Evolutionary conservation across 768 basidiomycete genomes (phyloP).

Genomic region (Boletus reticulatus): DNA sequence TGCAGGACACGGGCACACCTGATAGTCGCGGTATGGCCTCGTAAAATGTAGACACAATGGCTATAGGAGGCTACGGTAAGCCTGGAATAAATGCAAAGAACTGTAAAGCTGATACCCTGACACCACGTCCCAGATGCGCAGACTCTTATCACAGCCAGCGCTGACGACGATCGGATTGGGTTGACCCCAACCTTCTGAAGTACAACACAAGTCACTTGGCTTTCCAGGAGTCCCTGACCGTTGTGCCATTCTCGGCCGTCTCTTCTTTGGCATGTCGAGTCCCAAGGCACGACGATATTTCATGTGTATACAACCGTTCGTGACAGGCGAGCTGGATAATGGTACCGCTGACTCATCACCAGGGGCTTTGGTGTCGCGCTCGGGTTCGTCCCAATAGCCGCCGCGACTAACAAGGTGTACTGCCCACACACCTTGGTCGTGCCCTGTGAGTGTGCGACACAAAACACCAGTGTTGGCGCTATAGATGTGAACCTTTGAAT

Average conservation of each 20-base stretch:
- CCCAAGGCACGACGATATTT: constrained; percentile 52
- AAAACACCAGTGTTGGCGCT: constrained; percentile 75
- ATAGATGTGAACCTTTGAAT: constrained; percentile 82
- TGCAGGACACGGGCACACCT: constrained; percentile 88
- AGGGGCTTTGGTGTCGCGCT: constrained; percentile 1
- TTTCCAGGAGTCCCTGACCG: constrained; percentile 26
- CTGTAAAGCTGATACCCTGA: constrained; percentile 58
- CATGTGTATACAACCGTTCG: constrained; percentile 26
- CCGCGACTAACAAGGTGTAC: constrained; percentile 74
- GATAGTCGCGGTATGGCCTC: constrained; percentile 88
- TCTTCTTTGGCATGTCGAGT: constrained; percentile 30
- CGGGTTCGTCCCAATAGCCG: constrained; percentile 39
- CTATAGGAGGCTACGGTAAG: constrained; percentile 25
- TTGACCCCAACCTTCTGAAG: constrained; percentile 89
- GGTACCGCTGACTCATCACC: constrained; percentile 5
- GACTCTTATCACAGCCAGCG: constrained; percentile 88
- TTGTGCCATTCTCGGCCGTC: constrained; percentile 21
- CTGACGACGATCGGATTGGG: constrained; percentile 80
- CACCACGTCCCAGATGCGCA: constrained; percentile 90
- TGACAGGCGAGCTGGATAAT: neutral
- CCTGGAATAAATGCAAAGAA: neutral
- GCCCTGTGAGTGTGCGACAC: constrained; percentile 75
- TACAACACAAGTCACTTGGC: constrained; percentile 55
- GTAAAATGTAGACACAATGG: constrained; percentile 73
- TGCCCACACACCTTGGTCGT: constrained; percentile 91